Percentiles rank a stretch among this genome's conserved stretches.
These are phyloP conservation scores for Conticribra weissflogii DNA, from an alignment of 108 stramenopile genomes.

Conservation along the genomic window DNA sequence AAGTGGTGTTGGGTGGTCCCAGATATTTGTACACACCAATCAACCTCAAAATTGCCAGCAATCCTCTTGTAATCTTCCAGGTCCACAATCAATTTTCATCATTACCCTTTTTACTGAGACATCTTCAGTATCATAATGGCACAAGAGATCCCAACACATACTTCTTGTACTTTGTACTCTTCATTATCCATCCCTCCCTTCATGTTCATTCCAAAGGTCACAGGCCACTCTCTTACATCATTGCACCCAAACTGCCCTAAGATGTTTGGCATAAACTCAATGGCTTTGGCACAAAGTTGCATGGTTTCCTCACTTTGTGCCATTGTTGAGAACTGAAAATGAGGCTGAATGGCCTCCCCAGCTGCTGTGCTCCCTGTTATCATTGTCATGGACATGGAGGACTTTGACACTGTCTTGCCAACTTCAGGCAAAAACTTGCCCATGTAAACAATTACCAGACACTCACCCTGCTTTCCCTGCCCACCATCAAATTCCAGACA, in stretches of 20 bases:
- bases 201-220: background rate
- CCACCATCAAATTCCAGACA: background rate
- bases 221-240: background rate
- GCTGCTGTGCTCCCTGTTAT: background rate
- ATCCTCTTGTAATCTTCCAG: background rate
- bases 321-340: background rate
- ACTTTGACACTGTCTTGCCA: background rate
- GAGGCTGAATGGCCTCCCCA: background rate
- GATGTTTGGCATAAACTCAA: background rate
- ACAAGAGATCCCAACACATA: constrained; percentile 1
- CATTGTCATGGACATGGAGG: background rate
- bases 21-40: background rate
- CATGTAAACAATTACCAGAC: background rate
- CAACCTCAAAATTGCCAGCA: background rate
- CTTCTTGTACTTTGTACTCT: background rate
- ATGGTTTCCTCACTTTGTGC: background rate
- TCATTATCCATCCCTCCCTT: background rate
- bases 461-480: no score
- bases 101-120: constrained; percentile 5
- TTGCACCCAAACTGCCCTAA: background rate
- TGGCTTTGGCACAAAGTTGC: background rate
- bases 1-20: background rate
- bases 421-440: background rate
- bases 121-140: constrained; percentile 9
- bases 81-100: constrained; percentile 12